Evolutionary conservation across 2,329 filamentous ascomycete species (phyloP), one percentile per base, ranked within the genome.

Genomic region (Epichloe festucae): DNA sequence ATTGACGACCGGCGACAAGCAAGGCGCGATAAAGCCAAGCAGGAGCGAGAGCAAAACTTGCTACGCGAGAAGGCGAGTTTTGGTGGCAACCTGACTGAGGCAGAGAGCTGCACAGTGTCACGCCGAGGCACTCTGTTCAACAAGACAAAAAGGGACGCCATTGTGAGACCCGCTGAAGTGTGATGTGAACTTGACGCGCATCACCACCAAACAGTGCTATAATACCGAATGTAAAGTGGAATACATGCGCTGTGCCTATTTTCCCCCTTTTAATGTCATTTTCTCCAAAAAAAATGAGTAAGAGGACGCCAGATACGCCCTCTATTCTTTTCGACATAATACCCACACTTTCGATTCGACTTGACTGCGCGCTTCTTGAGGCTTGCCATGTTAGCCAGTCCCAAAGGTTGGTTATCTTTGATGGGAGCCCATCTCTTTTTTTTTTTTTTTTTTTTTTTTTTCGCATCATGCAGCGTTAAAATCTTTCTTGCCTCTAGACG

Each of bases 1-100:
- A 87, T 96, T 53, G 89, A 96, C 58, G 78, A 83, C 58, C 78
- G 86, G 55, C 74, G 91, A 46, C 75, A 79, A 46, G 82, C 89
- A 62, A 77, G 87, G 48, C 77, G 84, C 47, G 73, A 76, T 40
- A 74, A 73, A 58, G 70, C 70, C 8, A 73, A 74, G 54, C 66
- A 70, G 48, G 73, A 75, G 53, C 60, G 59, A 44, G 55, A 60
- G 53, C 53, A 63, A 31, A 58, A 60, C 52, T 60, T 39, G 48
- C 56, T 36, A 56, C 55, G 59, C 27, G 58, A 59, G 54, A 60
- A 61, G 58, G 60, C 52, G 23, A 58, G 53, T 27, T 60, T 60
- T 15, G 62, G 62, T 31, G 62, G 63, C 51, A 63, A 67, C 52
- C 58, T 62, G 43, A 60, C 63, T 3, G 66, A 69, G 38, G 54